Evolutionary conservation across 1,284 basidiomycete species (phyloP), one percentile per base, ranked within the genome.

Genomic region (Pyrrhoderma noxium): DNA sequence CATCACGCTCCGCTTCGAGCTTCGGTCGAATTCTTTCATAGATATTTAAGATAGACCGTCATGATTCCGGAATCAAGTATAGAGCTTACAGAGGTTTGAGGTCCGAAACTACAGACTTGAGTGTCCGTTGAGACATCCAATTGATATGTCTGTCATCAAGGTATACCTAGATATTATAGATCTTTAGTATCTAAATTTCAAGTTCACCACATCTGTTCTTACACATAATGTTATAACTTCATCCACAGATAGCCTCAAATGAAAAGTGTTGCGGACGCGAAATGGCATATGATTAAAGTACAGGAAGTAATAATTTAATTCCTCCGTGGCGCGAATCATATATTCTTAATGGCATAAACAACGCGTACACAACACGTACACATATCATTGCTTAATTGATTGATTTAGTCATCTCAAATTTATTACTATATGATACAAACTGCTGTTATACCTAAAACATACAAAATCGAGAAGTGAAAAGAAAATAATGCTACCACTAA

Each of bases 91-190:
- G 65, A 53, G 82, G 82, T 58, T 81, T 73, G 42, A 89, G 64
- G 61, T 89, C 86, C 13, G 76, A 73, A 2, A 89, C 70, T 21
- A 89, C 81, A 60, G 79, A 76, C 60, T 88, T 85, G 11, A 89
- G 67, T 39, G 81, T 69, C 22, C 67, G 58, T 56, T 89, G 85
- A 4, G 83, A 79, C 86, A 89, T 89, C 87, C 87, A 89, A 41
- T 77, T 71, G 14, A 83, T 62, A 65, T 89, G 87, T n/a, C 76
- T 74, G 57, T 85, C 82, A 61, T 89, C 86, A 13, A 89, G 73
- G 63, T 88, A 89, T 11, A 89, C 64, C 85, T 87, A 40, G 11
- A 18, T 23, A 34, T 35, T 39, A 23, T 44, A 18, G 36, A 11
- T 9, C 18, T 25, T 38, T 14, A 36, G 21, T 21, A 7, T 40